These are phyloP conservation scores for Sugiyamaella novakii DNA, from an alignment of 1,139 yeast genomes.

Conservation along the genomic window DNA sequence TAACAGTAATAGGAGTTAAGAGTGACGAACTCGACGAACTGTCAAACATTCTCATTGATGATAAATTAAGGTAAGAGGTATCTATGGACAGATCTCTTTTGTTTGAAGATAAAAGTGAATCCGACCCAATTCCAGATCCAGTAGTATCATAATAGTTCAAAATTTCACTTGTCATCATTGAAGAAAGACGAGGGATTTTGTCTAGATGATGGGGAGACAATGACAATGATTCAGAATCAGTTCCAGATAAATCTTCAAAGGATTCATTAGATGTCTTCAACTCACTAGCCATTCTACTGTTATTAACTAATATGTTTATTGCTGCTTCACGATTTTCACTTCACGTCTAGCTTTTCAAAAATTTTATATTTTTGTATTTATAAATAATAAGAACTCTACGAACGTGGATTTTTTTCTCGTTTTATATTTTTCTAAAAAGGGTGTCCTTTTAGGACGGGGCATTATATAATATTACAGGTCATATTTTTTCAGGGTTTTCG, in stretches of 20 bases:
- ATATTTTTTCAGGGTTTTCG: slow-evolving; percentile 1
- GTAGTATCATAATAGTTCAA: slow-evolving; percentile 10
- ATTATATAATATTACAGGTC: slow-evolving; percentile 19
- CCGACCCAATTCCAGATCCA: neutral
- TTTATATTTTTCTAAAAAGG: slow-evolving; percentile 14
- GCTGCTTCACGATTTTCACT: too few species aligned
- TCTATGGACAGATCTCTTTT: neutral
- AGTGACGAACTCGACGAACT: neutral
- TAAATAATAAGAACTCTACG: slow-evolving; percentile 15
- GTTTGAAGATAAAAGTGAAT: neutral
- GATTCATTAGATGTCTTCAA: too few species aligned
- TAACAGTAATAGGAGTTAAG: neutral
- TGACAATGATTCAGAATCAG: neutral
- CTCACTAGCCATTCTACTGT: too few species aligned
- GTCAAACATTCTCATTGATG: slow-evolving; percentile 6
- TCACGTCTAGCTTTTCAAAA: neutral
- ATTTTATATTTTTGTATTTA: slow-evolving; percentile 10
- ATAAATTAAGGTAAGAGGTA: slow-evolving; percentile 2
- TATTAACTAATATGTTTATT: too few species aligned
- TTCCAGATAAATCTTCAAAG: too few species aligned
- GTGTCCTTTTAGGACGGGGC: neutral
- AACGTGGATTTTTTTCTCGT: slow-evolving; percentile 14
- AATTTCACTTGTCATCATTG: slow-evolving; percentile 8
- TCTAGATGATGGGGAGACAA: slow-evolving; percentile 5
- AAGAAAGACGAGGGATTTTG: slow-evolving; percentile 2